Percentiles rank a stretch among this genome's conserved stretches.
These are phyloP conservation scores for Cystofilobasidium bisporidii DNA, from an alignment of 768 basidiomycete species.

Conservation along the genomic window DNA sequence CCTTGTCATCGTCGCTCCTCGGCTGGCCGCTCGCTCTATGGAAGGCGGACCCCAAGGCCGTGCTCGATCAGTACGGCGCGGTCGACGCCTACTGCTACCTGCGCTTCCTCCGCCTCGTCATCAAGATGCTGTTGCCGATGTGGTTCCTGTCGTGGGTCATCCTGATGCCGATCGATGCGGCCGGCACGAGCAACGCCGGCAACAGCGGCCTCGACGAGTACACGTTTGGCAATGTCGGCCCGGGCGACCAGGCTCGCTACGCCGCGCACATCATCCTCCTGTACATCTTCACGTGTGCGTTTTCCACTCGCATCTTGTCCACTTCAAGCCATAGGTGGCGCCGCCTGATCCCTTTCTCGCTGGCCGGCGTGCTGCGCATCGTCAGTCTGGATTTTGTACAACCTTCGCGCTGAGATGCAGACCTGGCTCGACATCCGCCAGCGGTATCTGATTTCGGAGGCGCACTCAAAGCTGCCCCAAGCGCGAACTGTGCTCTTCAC, in stretches of 20 bases:
- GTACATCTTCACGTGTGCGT: constrained; percentile 67
- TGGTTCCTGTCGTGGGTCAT: constrained; percentile 84
- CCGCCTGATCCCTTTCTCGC: too few species aligned
- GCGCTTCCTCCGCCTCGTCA: constrained; percentile 75
- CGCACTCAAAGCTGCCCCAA: constrained; percentile 66
- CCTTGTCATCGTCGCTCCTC: constrained; percentile 49
- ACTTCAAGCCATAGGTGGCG: too few species aligned
- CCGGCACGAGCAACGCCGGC: constrained; percentile 44
- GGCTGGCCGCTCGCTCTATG: constrained; percentile 62
- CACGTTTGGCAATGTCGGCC: constrained; percentile 67
- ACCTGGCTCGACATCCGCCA: constrained; percentile 74
- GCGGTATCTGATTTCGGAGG: constrained; percentile 62
- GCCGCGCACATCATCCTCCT: constrained; percentile 68
- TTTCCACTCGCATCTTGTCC: not conserved
- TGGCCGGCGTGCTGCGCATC: too few species aligned
- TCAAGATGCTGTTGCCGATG: constrained; percentile 71
- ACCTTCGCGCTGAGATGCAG: constrained; percentile 67
- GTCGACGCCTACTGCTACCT: constrained; percentile 90
- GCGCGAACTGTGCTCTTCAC: constrained; percentile 85
- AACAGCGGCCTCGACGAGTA: constrained; percentile 58
- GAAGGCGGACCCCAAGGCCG: constrained; percentile 46
- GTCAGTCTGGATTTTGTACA: constrained; percentile 74
- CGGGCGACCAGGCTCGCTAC: constrained; percentile 50
- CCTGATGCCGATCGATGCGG: constrained; percentile 63
- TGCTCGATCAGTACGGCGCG: constrained; percentile 52